Evolutionary conservation across 768 basidiomycete species (phyloP).

Genomic region (Hysterangium stoloniferum): DNA sequence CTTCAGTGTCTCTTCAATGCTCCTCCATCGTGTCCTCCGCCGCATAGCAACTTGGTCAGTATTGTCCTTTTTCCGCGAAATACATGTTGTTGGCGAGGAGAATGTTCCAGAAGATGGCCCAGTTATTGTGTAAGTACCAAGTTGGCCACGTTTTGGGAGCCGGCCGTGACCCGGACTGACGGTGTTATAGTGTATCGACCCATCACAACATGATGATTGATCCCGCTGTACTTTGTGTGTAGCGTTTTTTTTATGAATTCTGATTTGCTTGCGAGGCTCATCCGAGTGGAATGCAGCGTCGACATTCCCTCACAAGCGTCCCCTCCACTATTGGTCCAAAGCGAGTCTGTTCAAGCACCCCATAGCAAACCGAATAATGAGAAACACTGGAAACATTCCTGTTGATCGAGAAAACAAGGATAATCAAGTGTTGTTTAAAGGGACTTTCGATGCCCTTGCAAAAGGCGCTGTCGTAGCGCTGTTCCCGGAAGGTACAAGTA

Average conservation of each 20-base stretch:
- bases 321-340: constrained; percentile 93
- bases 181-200: constrained; percentile 54
- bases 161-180: not conserved
- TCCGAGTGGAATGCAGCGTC: constrained; percentile 42
- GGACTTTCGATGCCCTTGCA: constrained; percentile 80
- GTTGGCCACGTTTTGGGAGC: not conserved
- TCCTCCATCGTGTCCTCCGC: constrained; percentile 66
- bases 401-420: constrained; percentile 95
- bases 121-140: constrained; percentile 75
- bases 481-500: constrained; percentile 86
- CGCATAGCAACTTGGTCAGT: constrained; percentile 66
- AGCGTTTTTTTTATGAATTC: too few relatives aligned
- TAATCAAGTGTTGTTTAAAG: constrained; percentile 77
- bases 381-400: constrained; percentile 93
- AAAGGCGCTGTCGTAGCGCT: constrained; percentile 81
- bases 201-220: constrained; percentile 97
- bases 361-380: constrained; percentile 60
- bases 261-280: constrained; percentile 7
- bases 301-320: constrained; percentile 73
- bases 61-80: constrained; percentile 81
- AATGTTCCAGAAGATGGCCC: constrained; percentile 84
- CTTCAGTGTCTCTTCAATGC: constrained; percentile 14
- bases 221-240: constrained; percentile 72
- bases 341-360: constrained; percentile 80
- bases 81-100: constrained; percentile 80